Base-by-base conservation (phyloP, 257 asterid species). In the Fraxinus quadrangulata region DNA sequence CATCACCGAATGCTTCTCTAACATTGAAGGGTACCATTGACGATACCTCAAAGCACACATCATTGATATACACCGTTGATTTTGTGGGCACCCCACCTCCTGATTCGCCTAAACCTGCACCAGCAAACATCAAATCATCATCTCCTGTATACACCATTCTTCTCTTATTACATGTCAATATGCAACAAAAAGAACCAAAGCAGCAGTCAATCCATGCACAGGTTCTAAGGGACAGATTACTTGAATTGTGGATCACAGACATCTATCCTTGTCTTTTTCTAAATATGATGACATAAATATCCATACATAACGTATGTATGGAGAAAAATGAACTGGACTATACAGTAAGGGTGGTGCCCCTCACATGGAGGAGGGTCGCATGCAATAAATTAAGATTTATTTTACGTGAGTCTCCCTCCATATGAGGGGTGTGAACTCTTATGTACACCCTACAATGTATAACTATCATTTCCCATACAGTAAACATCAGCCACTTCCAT, bases 1-100 rank as follows among this genome's bases (percentile, higher is more conserved):
- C 98, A 3, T 93, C 93, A 0, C 99, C 99, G n/a, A 96, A 96
- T 26, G 94, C 92, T 71, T 91, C 97, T 54, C 91, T 83, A 67
- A 96, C 97, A 40, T 86, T 88, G 72, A 96, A 88, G 34, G 93
- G 92, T 24, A 88, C 91, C 16, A 16, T 33, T 24, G 94, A 87
- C 67, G 87, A 90, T 73, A 93, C 96, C 88, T 96, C 99, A 39
- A 96, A 88, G 78, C 95, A 92, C 42, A 93, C 96, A 28, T 93
- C 99, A 80, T 93, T 93, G 78, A 96, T 90, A 78, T 89, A 93
- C 80, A 93, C 98, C 56, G 92, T 93, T 23, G 94, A 87, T 82
- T 81, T 92, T 2, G 88, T 80, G 16, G 90, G 87, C 80, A 54
- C 75, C 47, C 81, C 79, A 39, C 63, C 68, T 61, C 68, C 91